phyloP scores from a whole-genome alignment of 495 filamentous ascomycete species.

The Hypoxylon rickii region DNA sequence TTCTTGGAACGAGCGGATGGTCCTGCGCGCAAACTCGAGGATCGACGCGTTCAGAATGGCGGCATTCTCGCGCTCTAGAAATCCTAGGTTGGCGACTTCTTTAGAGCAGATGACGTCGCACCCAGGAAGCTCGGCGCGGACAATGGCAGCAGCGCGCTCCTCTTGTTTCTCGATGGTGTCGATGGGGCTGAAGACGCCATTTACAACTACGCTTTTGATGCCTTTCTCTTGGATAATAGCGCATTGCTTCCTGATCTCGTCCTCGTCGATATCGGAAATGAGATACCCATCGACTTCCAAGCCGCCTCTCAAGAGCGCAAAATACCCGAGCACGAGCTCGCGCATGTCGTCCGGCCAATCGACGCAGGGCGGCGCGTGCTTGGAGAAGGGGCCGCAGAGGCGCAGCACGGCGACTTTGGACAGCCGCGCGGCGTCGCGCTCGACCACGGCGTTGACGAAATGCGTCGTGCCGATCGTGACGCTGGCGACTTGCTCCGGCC shows the following conservation, averaged over 20 bases:
- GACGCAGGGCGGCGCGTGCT: constrained; percentile 59
- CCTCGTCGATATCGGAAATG: constrained; percentile 52
- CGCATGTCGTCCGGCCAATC: constrained; percentile 53
- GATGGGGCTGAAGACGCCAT: constrained; percentile 63
- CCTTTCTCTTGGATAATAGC: constrained; percentile 47
- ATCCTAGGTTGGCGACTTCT: constrained; percentile 55
- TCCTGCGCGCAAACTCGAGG: constrained; percentile 52
- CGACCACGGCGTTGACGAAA: constrained; percentile 67
- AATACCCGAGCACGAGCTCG: constrained; percentile 51
- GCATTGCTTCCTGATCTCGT: constrained; percentile 49
- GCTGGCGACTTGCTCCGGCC: constrained; percentile 50
- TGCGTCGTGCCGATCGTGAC: constrained; percentile 68
- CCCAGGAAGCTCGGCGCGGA: constrained; percentile 48
- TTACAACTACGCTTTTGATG: constrained; percentile 58
- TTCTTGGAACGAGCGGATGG: constrained; percentile 53
- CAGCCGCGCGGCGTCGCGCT: constrained; percentile 56
- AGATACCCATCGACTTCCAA: constrained; percentile 56
- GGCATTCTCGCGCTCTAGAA: constrained; percentile 62
- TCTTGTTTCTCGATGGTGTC: constrained; percentile 56
- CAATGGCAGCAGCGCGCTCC: constrained; percentile 49
- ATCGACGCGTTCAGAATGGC: constrained; percentile 61
- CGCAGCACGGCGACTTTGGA: constrained; percentile 57
- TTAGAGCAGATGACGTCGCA: constrained; percentile 56
- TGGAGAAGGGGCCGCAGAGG: constrained; percentile 58
- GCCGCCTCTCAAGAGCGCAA: constrained; percentile 51